phyloP scores from a whole-genome alignment of 225 moss, liverwort and hornwort species.

The Anthoceros angustus region DNA sequence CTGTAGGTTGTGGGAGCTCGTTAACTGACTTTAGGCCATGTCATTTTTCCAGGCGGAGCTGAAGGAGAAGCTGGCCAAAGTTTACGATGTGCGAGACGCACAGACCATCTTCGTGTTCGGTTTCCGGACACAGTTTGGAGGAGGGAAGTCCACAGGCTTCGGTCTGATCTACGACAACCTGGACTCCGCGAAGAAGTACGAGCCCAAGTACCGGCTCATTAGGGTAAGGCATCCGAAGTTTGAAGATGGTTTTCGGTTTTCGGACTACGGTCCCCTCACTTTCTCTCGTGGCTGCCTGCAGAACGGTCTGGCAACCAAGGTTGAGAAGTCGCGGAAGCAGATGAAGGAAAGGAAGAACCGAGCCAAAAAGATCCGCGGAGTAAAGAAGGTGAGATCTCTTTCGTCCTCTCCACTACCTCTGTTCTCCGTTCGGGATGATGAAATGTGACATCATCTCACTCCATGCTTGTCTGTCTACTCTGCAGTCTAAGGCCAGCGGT shows the following conservation, averaged over 20 bases:
- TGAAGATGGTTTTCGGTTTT: background rate
- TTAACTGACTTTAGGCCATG: background rate
- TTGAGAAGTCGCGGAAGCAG: constrained; percentile 95
- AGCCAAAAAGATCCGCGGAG: constrained; percentile 78
- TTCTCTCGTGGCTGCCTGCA: constrained; percentile 2
- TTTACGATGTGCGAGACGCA: constrained; percentile 66
- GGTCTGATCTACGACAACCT: constrained; percentile 66
- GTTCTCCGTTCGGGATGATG: background rate
- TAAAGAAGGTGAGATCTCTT: constrained; percentile 46
- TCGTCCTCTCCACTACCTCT: background rate
- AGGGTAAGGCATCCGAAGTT: constrained; percentile 8
- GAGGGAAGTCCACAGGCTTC: constrained; percentile 82
- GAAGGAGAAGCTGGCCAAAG: constrained; percentile 86
- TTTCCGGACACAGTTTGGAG: constrained; percentile 89
- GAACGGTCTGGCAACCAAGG: constrained; percentile 88
- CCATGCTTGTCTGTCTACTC: background rate
- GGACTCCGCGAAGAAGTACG: constrained; percentile 93
- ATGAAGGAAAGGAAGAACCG: constrained; percentile 91
- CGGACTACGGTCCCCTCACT: background rate
- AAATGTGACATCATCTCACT: background rate
- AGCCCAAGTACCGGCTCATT: constrained; percentile 58
- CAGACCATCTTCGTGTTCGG: constrained; percentile 77
- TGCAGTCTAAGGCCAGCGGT: constrained; percentile 59
- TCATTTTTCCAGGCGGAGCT: constrained; percentile 41
- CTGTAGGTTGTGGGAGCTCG: too few relatives aligned